These are phyloP conservation scores for Ustilago trichophora DNA, from an alignment of 1,284 basidiomycete species.

Conservation along the genomic window DNA sequence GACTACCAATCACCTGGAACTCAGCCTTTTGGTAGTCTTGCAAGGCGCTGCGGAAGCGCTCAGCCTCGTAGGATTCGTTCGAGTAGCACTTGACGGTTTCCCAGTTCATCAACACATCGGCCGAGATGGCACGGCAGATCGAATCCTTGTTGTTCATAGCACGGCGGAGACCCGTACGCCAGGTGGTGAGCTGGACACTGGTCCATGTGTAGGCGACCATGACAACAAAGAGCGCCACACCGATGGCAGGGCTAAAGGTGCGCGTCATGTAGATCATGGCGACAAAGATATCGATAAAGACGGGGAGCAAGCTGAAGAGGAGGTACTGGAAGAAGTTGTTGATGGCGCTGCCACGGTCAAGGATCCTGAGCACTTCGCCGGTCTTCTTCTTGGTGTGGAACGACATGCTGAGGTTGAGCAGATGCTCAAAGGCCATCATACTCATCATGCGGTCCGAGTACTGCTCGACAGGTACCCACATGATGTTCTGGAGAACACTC, in stretches of 20 bases:
- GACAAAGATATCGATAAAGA: slow-evolving; percentile 76
- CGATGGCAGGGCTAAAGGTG: slow-evolving; percentile 75
- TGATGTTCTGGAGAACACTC: slow-evolving; percentile 53
- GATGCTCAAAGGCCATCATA: slow-evolving; percentile 64
- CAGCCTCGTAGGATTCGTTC: slow-evolving; percentile 80
- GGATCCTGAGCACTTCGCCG: slow-evolving; percentile 75
- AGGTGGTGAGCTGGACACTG: slow-evolving; percentile 74
- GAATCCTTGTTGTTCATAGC: slow-evolving; percentile 57
- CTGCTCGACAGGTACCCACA: slow-evolving; percentile 83
- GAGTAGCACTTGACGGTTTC: slow-evolving; percentile 76
- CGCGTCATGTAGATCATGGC: slow-evolving; percentile 73
- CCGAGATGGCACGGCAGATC: slow-evolving; percentile 57
- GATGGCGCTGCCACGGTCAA: slow-evolving; percentile 74
- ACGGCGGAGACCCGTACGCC: slow-evolving; percentile 74
- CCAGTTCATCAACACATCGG: slow-evolving; percentile 63
- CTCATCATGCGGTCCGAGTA: slow-evolving; percentile 71
- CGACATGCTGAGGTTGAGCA: slow-evolving; percentile 75
- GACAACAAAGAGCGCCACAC: slow-evolving; percentile 77
- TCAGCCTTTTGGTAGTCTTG: slow-evolving; percentile 79
- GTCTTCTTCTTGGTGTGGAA: slow-evolving; percentile 81
- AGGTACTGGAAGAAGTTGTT: slow-evolving; percentile 69
- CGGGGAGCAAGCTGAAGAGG: slow-evolving; percentile 81
- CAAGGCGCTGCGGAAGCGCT: slow-evolving; percentile 78
- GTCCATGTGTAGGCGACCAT: slow-evolving; percentile 82
- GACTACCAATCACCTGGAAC: slow-evolving; percentile 71